Evolutionary conservation across 1,284 basidiomycete genomes (phyloP).

Genomic region (Moesziomyces globuligerus): DNA sequence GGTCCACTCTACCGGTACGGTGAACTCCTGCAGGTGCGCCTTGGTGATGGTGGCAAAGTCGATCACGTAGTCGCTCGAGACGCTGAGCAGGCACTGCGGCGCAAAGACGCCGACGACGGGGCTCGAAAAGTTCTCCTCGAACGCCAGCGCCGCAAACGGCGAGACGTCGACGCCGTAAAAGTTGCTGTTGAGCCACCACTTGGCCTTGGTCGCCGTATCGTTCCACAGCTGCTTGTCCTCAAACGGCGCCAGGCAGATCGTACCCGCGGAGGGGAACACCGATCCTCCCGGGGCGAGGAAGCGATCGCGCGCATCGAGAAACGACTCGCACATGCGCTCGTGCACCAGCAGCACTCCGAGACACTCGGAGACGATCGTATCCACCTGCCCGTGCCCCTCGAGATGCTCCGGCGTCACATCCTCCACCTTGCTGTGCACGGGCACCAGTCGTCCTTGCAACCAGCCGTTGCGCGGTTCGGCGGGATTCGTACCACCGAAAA

Average conservation of each 20-base stretch:
- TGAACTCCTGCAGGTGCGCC: constrained; percentile 53
- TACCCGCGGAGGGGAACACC: constrained; percentile 69
- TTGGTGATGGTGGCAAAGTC: constrained; percentile 58
- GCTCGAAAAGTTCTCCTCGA: constrained; percentile 54
- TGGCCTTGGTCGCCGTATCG: constrained; percentile 70
- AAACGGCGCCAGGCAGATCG: constrained; percentile 70
- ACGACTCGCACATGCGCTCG: constrained; percentile 71
- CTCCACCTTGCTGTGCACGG: constrained; percentile 59
- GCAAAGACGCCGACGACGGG: constrained; percentile 63
- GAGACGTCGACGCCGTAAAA: constrained; percentile 65
- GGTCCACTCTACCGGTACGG: constrained; percentile 56
- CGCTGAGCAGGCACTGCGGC: constrained; percentile 52
- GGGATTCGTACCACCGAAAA: constrained; percentile 23
- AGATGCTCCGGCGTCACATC: constrained; percentile 52
- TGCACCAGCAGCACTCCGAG: constrained; percentile 71
- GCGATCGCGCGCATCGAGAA: constrained; percentile 69
- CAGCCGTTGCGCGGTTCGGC: constrained; percentile 46
- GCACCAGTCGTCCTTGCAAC: constrained; percentile 46
- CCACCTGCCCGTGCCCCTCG: constrained; percentile 66
- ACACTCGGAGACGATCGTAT: constrained; percentile 72
- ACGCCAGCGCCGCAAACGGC: constrained; percentile 54
- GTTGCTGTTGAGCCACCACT: constrained; percentile 55
- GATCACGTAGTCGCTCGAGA: constrained; percentile 52
- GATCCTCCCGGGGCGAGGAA: constrained; percentile 70
- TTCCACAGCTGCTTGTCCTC: constrained; percentile 70